Conservation (phyloP, 345 rosid genomes). For the Corchorus olitorius region DNA sequence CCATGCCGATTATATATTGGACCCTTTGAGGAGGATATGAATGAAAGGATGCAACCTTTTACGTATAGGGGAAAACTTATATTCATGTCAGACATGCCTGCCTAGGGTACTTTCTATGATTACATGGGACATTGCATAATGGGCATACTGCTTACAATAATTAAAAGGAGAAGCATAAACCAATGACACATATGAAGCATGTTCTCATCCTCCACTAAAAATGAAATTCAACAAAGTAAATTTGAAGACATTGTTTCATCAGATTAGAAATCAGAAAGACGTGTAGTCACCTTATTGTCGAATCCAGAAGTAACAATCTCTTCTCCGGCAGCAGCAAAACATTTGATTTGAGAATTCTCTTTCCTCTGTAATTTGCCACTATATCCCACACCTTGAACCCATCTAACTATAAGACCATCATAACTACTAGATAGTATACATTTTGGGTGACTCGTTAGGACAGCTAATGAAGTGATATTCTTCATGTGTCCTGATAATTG, state of each 20-base stretch:
- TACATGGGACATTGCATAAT: background rate
- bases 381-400: conserved; percentile 91
- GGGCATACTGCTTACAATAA: background rate
- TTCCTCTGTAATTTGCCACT: conserved; percentile 71
- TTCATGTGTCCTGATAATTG: conserved; percentile 88
- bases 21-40: background rate
- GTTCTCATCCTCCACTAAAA: background rate
- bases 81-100: background rate
- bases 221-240: background rate
- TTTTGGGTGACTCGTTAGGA: conserved; percentile 63
- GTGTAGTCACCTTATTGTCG: conserved; percentile 74
- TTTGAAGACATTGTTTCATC: background rate
- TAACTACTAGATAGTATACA: conserved; percentile 76
- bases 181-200: background rate
- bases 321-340: conserved; percentile 79
- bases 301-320: conserved; percentile 87
- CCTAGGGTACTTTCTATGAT: background rate
- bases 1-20: background rate
- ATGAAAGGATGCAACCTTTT: background rate
- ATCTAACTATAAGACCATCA: conserved; percentile 86
- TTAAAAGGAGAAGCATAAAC: too few species aligned
- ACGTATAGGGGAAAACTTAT: background rate
- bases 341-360: conserved; percentile 81
- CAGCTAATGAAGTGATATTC: conserved; percentile 71
- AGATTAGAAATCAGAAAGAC: background rate